Conservation (phyloP, 2,329 filamentous ascomycete genomes). For the Beauveria australis region DNA sequence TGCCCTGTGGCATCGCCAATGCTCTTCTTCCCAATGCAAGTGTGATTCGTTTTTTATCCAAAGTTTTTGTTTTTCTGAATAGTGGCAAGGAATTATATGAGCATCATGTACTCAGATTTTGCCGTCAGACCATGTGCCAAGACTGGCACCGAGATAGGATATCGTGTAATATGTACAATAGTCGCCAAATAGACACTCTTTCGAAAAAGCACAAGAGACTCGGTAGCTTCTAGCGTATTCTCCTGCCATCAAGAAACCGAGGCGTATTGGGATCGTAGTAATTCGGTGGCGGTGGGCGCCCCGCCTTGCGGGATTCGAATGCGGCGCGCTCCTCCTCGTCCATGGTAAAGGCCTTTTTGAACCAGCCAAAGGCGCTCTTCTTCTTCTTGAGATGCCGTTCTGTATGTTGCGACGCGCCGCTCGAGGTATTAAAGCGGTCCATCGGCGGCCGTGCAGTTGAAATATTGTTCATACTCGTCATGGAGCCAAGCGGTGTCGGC, state of each 20-base stretch:
- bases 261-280: constrained; percentile 45
- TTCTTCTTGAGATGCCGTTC: constrained; percentile 52
- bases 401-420: constrained; percentile 21
- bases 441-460: constrained; percentile 36
- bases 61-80: background rate
- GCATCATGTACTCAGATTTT: background rate
- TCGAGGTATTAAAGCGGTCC: constrained; percentile 22
- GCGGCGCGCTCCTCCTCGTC: constrained; percentile 54
- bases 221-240: constrained; percentile 26
- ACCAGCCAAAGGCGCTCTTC: constrained; percentile 56
- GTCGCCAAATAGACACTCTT: background rate
- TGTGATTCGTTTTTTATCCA: background rate
- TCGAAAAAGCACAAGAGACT: background rate
- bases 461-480: constrained; percentile 50
- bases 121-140: background rate
- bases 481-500: constrained; percentile 43
- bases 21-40: background rate
- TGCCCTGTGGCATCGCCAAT: background rate
- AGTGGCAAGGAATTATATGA: background rate
- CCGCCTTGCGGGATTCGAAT: constrained; percentile 48
- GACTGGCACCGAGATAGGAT: background rate
- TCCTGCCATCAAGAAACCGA: constrained; percentile 48
- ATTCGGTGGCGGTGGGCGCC: constrained; percentile 27
- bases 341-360: constrained; percentile 59
- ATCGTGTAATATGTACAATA: background rate